A percentile compares a stretch with the other conserved stretches of the same genome.
Conservation (phyloP, 805 yeast species). For the Lipomyces mesembrius region DNA sequence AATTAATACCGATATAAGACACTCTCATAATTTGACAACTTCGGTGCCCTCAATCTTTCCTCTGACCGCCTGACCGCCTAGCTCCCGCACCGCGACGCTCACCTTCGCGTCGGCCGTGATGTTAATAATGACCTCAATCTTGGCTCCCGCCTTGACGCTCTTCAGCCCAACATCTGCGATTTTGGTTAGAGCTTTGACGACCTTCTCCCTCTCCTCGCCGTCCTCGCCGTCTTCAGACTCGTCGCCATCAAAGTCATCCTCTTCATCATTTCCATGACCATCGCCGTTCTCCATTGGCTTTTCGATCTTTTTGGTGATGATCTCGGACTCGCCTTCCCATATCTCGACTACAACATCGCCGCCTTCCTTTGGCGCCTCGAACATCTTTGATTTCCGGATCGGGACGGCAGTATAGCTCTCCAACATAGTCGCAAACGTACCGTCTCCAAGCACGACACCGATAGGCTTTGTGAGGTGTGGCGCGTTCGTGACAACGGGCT, state of each 20-base stretch:
- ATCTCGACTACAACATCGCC: conserved; percentile 69
- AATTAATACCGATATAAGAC: neutral
- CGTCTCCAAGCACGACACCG: conserved; percentile 75
- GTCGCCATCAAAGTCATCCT: conserved; percentile 53
- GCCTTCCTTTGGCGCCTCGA: conserved; percentile 64
- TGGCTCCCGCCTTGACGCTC: conserved; percentile 65
- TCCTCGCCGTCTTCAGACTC: conserved; percentile 55
- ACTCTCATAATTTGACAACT: neutral
- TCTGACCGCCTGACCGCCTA: conserved; percentile 37
- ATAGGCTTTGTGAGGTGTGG: conserved; percentile 83
- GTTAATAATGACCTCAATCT: conserved; percentile 67
- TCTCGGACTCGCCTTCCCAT: conserved; percentile 82
- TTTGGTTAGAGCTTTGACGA: conserved; percentile 70
- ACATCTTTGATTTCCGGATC: conserved; percentile 71
- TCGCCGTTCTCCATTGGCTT: conserved; percentile 59
- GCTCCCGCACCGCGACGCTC: conserved; percentile 59
- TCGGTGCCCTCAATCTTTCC: conserved; percentile 24
- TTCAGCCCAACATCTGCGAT: conserved; percentile 79
- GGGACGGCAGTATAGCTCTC: conserved; percentile 90
- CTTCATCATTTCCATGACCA: conserved; percentile 55
- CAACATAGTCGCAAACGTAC: conserved; percentile 67
- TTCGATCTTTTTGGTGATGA: conserved; percentile 81
- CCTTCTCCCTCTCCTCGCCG: conserved; percentile 86
- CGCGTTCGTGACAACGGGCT: conserved; percentile 84
- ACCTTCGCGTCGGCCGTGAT: conserved; percentile 68